Percentiles rank a stretch among this genome's conserved stretches.
Conservation (phyloP, 768 basidiomycete species). For the Asterophora lycoperdoides region DNA sequence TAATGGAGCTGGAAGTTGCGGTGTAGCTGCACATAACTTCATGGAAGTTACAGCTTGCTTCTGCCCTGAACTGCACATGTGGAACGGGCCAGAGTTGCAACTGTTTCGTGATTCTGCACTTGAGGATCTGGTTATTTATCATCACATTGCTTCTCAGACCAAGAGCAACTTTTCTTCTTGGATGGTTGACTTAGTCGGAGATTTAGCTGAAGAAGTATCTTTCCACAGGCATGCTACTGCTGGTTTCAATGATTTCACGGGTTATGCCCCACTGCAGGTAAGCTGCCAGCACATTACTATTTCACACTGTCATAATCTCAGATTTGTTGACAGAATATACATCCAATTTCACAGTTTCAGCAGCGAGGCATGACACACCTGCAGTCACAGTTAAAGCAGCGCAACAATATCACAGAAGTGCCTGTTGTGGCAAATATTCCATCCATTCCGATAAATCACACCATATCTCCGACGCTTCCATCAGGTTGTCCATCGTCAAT, state of each 20-base stretch:
- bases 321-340: too few relatives aligned
- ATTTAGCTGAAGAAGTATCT: too few relatives aligned
- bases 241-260: too few relatives aligned
- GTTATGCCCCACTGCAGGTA: too few relatives aligned
- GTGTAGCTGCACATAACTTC: conserved; percentile 13
- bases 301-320: too few relatives aligned
- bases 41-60: background rate
- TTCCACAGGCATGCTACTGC: too few relatives aligned
- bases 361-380: background rate
- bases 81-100: background rate
- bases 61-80: background rate
- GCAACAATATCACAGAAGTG: background rate
- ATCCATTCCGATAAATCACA: too few relatives aligned
- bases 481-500: background rate
- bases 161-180: background rate
- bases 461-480: background rate
- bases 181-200: background rate
- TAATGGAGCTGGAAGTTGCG: conserved; percentile 7
- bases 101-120: conserved; percentile 1
- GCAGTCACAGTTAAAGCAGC: background rate
- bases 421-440: too few relatives aligned
- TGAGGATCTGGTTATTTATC: background rate
- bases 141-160: background rate
- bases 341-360: background rate
- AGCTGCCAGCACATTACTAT: too few relatives aligned